Evolutionary conservation across 2,329 filamentous ascomycete genomes (phyloP).

Genomic region (Onygenales sp.): DNA sequence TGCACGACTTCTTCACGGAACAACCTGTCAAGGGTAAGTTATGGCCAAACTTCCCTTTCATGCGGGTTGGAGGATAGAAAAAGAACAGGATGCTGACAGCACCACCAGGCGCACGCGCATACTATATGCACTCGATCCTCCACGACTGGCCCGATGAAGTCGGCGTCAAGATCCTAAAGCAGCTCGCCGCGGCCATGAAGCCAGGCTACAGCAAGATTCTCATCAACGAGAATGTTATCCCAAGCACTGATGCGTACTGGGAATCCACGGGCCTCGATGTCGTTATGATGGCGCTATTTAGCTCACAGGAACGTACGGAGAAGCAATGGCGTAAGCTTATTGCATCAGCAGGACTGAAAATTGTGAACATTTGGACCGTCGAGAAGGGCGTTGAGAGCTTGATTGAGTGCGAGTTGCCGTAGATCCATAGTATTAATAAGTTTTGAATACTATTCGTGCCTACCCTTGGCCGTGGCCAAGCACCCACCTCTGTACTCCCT

Average conservation of each 20-base stretch:
- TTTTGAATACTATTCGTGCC: too few species aligned
- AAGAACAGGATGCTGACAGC: constrained; percentile 3
- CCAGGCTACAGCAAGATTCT: constrained; percentile 30
- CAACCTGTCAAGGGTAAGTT: constrained; percentile 36
- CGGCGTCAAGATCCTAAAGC: constrained; percentile 23
- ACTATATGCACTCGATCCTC: constrained; percentile 27
- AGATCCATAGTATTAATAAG: neutral
- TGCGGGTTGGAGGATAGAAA: neutral
- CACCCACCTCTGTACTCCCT: too few species aligned
- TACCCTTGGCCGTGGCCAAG: too few species aligned
- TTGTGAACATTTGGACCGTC: constrained; percentile 21
- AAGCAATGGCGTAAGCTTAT: constrained; percentile 24
- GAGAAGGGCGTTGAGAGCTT: constrained; percentile 7
- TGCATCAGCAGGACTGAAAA: constrained; percentile 21
- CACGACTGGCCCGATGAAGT: constrained; percentile 27
- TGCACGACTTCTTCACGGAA: constrained; percentile 38
- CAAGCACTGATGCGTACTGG: constrained; percentile 20
- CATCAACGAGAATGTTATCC: constrained; percentile 32
- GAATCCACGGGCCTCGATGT: constrained; percentile 24
- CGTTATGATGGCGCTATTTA: constrained; percentile 28
- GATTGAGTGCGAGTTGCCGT: constrained; percentile 2
- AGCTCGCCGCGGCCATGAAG: constrained; percentile 15
- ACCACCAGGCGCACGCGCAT: constrained; percentile 25
- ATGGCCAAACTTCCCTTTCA: neutral
- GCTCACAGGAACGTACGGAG: constrained; percentile 27